Percentiles rank a stretch among this genome's conserved stretches.
Conservation (phyloP, 148 eudicot genomes). For the Heliamphora exappendiculata region DNA sequence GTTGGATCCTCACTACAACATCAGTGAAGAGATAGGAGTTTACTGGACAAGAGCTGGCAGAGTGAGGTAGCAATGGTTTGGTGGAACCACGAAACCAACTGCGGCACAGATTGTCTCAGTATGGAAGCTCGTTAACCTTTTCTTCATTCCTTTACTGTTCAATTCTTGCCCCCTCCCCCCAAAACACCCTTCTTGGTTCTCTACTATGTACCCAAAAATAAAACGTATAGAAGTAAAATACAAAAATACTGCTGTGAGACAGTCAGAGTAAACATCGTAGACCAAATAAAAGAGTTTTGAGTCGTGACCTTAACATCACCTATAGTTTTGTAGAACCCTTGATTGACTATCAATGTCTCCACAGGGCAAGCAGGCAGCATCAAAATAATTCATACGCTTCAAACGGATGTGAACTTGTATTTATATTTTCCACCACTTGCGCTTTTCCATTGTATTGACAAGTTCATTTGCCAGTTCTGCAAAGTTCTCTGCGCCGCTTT, state of each 20-base stretch:
- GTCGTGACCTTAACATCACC: neutral
- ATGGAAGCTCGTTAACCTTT: too few relatives aligned
- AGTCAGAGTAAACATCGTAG: neutral
- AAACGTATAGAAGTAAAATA: neutral
- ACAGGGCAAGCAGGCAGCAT: neutral
- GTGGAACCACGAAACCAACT: too few relatives aligned
- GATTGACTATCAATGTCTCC: neutral
- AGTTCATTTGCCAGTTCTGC: slow-evolving; percentile 76
- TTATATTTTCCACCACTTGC: slow-evolving; percentile 90
- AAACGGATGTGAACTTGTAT: neutral
- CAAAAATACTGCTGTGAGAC: neutral
- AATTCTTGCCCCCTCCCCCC: too few relatives aligned
- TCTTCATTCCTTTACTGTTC: too few relatives aligned
- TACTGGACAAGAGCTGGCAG: too few relatives aligned
- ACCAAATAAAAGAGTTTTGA: neutral
- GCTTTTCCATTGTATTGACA: slow-evolving; percentile 73
- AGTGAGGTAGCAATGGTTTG: too few relatives aligned
- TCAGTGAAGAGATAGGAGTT: too few relatives aligned
- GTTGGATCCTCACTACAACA: too few relatives aligned
- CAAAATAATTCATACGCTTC: neutral
- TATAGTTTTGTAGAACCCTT: neutral
- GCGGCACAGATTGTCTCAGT: too few relatives aligned
- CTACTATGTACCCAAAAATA: neutral
- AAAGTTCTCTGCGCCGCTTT: slow-evolving; percentile 70
- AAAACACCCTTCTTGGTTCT: too few relatives aligned